These are phyloP conservation scores for Aspergillus steynii DNA, from an alignment of 495 filamentous ascomycete species.

Conservation along the genomic window DNA sequence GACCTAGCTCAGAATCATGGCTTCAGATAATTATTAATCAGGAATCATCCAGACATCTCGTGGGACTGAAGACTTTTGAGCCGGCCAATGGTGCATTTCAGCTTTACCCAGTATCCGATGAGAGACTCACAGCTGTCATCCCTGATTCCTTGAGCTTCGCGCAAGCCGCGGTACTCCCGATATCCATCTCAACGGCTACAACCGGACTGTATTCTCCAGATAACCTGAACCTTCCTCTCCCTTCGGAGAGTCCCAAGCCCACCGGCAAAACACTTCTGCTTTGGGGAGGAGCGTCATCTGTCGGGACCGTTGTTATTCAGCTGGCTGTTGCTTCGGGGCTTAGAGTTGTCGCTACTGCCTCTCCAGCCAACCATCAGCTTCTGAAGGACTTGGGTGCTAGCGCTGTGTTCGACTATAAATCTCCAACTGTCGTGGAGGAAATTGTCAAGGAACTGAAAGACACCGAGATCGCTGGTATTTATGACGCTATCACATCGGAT, in stretches of 20 bases:
- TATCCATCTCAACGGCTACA: conserved; percentile 56
- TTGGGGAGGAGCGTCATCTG: conserved; percentile 59
- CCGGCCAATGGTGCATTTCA: conserved; percentile 46
- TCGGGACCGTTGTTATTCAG: conserved; percentile 60
- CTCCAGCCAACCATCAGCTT: conserved; percentile 49
- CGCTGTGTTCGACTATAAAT: too few species aligned
- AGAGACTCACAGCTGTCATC: conserved; percentile 40
- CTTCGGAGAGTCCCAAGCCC: conserved; percentile 26
- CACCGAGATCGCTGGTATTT: too few species aligned
- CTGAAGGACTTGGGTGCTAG: conserved; percentile 40
- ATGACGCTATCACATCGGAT: too few species aligned
- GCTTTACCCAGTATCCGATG: conserved; percentile 41
- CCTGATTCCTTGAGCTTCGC: conserved; percentile 48
- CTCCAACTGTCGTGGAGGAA: too few species aligned
- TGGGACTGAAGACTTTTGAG: conserved; percentile 12
- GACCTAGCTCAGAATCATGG: neutral
- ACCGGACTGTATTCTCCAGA: conserved; percentile 47
- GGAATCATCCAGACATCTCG: conserved; percentile 1
- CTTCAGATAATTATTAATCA: neutral
- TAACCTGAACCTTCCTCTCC: conserved; percentile 40
- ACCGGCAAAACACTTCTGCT: conserved; percentile 50
- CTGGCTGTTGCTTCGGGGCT: conserved; percentile 54
- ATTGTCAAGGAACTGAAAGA: too few species aligned
- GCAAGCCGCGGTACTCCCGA: conserved; percentile 51
- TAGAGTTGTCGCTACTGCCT: conserved; percentile 54